A percentile compares a stretch with the other conserved stretches of the same genome.
Evolutionary conservation across 805 yeast species (phyloP).

Genomic region (Starmerella bombicola): DNA sequence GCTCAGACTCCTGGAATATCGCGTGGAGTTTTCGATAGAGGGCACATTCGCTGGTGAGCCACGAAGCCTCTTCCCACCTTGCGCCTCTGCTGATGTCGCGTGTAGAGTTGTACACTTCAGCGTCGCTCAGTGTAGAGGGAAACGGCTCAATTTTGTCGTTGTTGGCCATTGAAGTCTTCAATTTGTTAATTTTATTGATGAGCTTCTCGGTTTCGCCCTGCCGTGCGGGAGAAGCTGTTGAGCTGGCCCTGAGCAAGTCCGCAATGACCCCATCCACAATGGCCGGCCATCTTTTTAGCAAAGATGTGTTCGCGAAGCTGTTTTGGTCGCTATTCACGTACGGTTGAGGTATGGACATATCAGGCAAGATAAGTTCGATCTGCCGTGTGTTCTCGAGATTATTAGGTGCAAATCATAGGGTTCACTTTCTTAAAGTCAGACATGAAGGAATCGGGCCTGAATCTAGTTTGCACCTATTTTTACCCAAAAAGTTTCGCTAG

Average conservation of each 20-base stretch:
- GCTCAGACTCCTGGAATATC: constrained; percentile 25
- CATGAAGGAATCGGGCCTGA: too few relatives aligned
- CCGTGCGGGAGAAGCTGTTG: constrained; percentile 22
- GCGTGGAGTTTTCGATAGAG: constrained; percentile 45
- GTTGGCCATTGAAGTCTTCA: constrained; percentile 30
- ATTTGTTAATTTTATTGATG: constrained; percentile 30
- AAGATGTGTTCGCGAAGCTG: constrained; percentile 76
- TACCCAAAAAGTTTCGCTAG: too few relatives aligned
- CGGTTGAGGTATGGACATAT: constrained; percentile 11
- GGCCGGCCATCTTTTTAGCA: constrained; percentile 75
- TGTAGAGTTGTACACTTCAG: constrained; percentile 42
- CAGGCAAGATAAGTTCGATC: too few relatives aligned
- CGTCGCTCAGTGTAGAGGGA: constrained; percentile 34
- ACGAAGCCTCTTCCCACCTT: constrained; percentile 77
- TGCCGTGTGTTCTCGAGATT: too few relatives aligned
- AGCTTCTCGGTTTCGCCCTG: constrained; percentile 40
- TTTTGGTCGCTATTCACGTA: constrained; percentile 36
- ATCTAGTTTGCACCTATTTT: too few relatives aligned
- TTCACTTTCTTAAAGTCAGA: too few relatives aligned
- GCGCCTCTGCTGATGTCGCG: constrained; percentile 27
- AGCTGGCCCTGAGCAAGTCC: constrained; percentile 40
- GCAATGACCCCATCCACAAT: constrained; percentile 56
- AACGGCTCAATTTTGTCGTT: constrained; percentile 38
- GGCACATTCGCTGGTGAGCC: constrained; percentile 81
- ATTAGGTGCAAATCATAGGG: too few relatives aligned